These are phyloP conservation scores for Letharia columbiana DNA, from an alignment of 495 filamentous ascomycete species.

Conservation along the genomic window DNA sequence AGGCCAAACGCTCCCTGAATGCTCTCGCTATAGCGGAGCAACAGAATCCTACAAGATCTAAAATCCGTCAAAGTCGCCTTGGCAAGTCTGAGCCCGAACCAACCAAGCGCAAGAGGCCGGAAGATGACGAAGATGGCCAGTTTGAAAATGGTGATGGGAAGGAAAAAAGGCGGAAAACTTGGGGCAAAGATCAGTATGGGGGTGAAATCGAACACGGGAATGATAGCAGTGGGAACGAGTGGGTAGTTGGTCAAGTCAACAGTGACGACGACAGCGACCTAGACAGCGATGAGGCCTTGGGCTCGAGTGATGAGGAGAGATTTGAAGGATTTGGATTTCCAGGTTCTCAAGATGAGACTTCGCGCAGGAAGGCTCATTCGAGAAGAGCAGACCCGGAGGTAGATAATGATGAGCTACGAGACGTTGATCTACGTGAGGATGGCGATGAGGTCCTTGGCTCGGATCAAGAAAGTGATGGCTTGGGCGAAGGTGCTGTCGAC, in stretches of 20 bases:
- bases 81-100: slow-evolving; percentile 46
- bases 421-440: slow-evolving; percentile 49
- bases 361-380: slow-evolving; percentile 26
- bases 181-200: slow-evolving; percentile 19
- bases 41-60: slow-evolving; percentile 42
- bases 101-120: slow-evolving; percentile 39
- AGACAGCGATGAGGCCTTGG: slow-evolving; percentile 90
- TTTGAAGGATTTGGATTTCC: slow-evolving; percentile 71
- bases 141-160: slow-evolving; percentile 37
- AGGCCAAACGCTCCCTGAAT: slow-evolving; percentile 56
- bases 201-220: slow-evolving; percentile 47
- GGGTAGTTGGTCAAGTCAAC: slow-evolving; percentile 68
- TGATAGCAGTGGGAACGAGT: slow-evolving; percentile 83
- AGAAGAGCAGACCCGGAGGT: slow-evolving; percentile 26
- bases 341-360: slow-evolving; percentile 51
- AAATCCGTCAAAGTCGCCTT: slow-evolving; percentile 48
- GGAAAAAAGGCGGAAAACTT: slow-evolving; percentile 32
- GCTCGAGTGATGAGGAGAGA: slow-evolving; percentile 74
- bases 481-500: slow-evolving; percentile 82
- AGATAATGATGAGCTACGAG: slow-evolving; percentile 22
- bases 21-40: slow-evolving; percentile 77
- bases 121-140: slow-evolving; percentile 41
- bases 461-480: slow-evolving; percentile 54
- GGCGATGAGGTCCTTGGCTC: slow-evolving; percentile 42
- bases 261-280: slow-evolving; percentile 75